Conservation (phyloP, 2,329 filamentous ascomycete species). For the Cryphonectria nitschkei region DNA sequence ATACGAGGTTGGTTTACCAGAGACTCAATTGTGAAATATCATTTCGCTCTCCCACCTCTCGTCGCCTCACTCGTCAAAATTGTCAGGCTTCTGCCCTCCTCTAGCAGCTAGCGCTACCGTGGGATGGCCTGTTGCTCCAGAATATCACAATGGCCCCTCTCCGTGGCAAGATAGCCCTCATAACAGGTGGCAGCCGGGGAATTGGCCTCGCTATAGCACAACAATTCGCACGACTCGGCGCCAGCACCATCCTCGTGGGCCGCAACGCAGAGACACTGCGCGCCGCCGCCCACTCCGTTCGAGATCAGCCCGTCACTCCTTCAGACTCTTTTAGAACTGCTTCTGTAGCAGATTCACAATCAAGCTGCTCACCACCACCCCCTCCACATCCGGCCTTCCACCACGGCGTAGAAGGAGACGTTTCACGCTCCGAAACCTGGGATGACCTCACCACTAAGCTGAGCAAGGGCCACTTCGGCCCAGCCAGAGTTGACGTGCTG, state of each 20-base stretch:
- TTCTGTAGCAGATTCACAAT: background rate
- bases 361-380: background rate
- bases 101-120: background rate
- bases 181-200: slow-evolving; percentile 72
- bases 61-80: background rate
- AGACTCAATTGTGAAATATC: background rate
- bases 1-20: background rate
- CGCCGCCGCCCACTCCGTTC: slow-evolving; percentile 42
- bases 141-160: slow-evolving; percentile 42
- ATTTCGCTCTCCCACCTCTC: background rate
- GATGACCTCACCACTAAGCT: slow-evolving; percentile 18
- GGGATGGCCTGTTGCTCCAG: slow-evolving; percentile 8
- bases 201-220: slow-evolving; percentile 71
- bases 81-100: background rate
- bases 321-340: background rate
- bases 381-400: background rate
- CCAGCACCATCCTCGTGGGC: slow-evolving; percentile 63
- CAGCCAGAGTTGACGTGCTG: slow-evolving; percentile 56
- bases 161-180: slow-evolving; percentile 56
- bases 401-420: slow-evolving; percentile 29
- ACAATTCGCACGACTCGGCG: slow-evolving; percentile 67
- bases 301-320: slow-evolving; percentile 27
- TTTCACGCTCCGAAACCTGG: slow-evolving; percentile 32
- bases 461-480: background rate
- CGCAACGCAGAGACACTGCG: slow-evolving; percentile 54